phyloP scores from a whole-genome alignment of 345 rosid species.

The Hibiscus trionum region DNA sequence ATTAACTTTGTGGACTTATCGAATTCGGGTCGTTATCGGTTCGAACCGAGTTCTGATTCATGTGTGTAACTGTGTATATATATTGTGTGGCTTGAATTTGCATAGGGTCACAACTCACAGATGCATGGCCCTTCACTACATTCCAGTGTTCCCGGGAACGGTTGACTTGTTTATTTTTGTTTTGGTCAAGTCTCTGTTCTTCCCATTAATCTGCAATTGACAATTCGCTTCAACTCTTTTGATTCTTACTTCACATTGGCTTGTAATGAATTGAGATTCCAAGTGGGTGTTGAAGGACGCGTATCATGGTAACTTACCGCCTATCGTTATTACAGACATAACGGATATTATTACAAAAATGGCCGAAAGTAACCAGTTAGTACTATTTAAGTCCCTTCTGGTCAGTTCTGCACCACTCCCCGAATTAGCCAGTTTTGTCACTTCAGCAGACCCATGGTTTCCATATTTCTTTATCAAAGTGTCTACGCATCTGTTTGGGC shows the following conservation, averaged over 20 bases:
- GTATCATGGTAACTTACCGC: background rate
- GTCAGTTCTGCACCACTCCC: background rate
- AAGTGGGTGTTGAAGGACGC: background rate
- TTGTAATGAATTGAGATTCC: background rate
- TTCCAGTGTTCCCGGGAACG: background rate
- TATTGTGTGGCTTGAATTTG: background rate
- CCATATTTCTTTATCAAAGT: background rate
- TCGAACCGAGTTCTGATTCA: background rate
- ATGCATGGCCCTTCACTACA: background rate
- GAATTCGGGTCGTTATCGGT: background rate
- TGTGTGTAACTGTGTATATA: too few species aligned
- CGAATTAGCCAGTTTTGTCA: background rate
- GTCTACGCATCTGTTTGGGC: too few species aligned
- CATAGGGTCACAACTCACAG: background rate
- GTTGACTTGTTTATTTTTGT: background rate
- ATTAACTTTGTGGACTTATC: background rate
- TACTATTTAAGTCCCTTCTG: background rate
- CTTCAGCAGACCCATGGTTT: background rate
- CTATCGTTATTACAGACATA: background rate
- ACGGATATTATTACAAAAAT: background rate
- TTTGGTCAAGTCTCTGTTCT: constrained; percentile 5
- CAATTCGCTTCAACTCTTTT: background rate
- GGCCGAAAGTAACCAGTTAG: background rate
- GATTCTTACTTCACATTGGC: background rate
- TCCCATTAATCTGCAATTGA: background rate